A percentile compares a stretch with the other conserved stretches of the same genome.
phyloP scores from a whole-genome alignment of 352 stramenopile species.

The Phytophthora pseudosyringae region DNA sequence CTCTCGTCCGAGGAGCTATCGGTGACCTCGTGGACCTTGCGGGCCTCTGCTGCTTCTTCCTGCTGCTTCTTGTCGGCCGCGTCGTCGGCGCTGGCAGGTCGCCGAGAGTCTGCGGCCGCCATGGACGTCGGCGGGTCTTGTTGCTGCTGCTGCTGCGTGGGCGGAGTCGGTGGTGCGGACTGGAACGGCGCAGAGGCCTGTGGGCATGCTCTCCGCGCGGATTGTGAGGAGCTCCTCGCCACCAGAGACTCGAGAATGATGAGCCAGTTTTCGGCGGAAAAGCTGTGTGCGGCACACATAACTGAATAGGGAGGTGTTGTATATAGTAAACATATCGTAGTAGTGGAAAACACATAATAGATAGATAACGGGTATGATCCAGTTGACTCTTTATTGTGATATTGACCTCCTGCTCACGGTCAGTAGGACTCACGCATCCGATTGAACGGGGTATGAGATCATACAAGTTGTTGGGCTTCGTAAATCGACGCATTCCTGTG shows the following conservation, averaged over 20 bases:
- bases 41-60: constrained; percentile 3
- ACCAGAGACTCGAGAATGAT: constrained; percentile 23
- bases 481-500: not conserved
- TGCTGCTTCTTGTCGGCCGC: constrained; percentile 2
- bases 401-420: not conserved
- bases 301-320: not conserved
- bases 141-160: not conserved
- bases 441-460: not conserved
- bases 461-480: not conserved
- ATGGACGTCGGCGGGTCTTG: constrained; percentile 8
- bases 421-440: not conserved
- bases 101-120: constrained; percentile 7
- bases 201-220: constrained; percentile 32
- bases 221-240: constrained; percentile 38
- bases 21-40: constrained; percentile 41
- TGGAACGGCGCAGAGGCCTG: constrained; percentile 25
- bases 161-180: not conserved
- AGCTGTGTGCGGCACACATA: not conserved
- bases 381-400: not conserved
- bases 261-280: constrained; percentile 19
- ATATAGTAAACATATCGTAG: not conserved
- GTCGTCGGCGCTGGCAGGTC: constrained; percentile 1
- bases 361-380: not conserved
- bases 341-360: not conserved
- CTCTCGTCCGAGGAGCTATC: constrained; percentile 52